Conservation (phyloP, 768 basidiomycete genomes). For the Hypsizygus marmoreus region DNA sequence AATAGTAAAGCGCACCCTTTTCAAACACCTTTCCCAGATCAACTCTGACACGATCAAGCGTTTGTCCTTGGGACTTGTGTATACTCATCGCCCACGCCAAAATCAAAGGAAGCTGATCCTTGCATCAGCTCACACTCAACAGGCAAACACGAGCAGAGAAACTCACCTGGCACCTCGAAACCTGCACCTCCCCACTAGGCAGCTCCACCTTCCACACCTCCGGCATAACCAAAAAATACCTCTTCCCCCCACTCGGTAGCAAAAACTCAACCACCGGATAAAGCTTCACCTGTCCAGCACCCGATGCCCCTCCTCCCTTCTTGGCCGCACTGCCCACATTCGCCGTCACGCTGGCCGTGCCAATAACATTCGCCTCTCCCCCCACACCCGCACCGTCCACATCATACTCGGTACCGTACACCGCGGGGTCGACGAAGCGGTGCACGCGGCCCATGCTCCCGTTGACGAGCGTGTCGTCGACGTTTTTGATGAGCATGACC, state of each 20-base stretch:
- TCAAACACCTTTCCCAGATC: conserved; percentile 93
- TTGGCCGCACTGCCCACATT: conserved; percentile 22
- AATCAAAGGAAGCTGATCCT: conserved; percentile 74
- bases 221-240: conserved; percentile 59
- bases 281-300: conserved; percentile 20
- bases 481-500: conserved; percentile 95
- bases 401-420: conserved; percentile 45
- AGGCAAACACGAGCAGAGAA: not conserved
- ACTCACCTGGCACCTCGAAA: conserved; percentile 75
- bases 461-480: conserved; percentile 89
- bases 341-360: conserved; percentile 27
- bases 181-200: conserved; percentile 84
- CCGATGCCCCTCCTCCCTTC: conserved; percentile 23
- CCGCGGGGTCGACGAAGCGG: conserved; percentile 62
- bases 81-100: conserved; percentile 98
- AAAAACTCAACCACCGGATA: conserved; percentile 82
- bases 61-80: conserved; percentile 98
- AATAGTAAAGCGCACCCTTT: conserved; percentile 55
- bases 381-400: conserved; percentile 28
- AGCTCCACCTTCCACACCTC: conserved; percentile 88
- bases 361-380: conserved; percentile 27
- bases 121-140: conserved; percentile 1
- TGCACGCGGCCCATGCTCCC: conserved; percentile 89
- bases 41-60: conserved; percentile 91
- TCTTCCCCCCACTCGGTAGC: conserved; percentile 54